phyloP scores from a whole-genome alignment of 1,139 yeast species.

The Torulaspora pretoriensis region DNA sequence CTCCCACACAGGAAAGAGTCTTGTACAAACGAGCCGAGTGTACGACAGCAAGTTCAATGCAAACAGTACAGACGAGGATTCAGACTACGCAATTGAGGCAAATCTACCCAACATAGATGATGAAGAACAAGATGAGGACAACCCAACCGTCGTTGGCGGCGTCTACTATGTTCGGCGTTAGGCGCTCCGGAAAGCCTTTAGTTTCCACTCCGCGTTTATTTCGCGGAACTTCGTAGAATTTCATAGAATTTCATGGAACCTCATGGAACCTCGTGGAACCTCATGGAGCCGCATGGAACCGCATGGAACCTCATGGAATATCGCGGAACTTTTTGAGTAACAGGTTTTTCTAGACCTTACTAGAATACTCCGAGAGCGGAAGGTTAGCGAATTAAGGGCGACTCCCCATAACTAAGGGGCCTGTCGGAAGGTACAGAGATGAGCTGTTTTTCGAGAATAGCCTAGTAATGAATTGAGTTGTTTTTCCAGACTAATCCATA shows the following conservation, averaged over 20 bases:
- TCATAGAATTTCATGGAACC: conserved; percentile 6
- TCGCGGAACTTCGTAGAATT: conserved; percentile 4
- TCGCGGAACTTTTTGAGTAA: neutral
- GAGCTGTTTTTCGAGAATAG: conserved; percentile 1
- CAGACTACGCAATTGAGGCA: neutral
- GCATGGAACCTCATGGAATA: conserved; percentile 5
- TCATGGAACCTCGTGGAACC: conserved; percentile 9
- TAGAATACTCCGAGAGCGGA: neutral
- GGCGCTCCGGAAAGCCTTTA: neutral
- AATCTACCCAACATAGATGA: conserved; percentile 13
- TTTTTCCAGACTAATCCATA: neutral
- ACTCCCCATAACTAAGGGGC: neutral
- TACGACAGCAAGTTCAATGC: conserved; percentile 4
- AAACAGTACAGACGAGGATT: neutral
- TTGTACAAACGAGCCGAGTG: conserved; percentile 11
- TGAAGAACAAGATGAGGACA: conserved; percentile 20
- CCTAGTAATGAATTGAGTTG: neutral
- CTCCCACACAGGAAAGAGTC: conserved; percentile 14
- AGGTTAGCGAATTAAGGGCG: neutral
- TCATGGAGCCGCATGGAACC: conserved; percentile 7
- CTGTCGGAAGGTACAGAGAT: neutral
- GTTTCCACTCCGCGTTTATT: no score
- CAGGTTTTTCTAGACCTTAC: no score
- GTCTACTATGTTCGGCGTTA: conserved; percentile 14
- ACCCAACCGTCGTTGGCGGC: conserved; percentile 24